phyloP scores from a whole-genome alignment of 2,329 filamentous ascomycete species.

The Emydomyces testavorans region DNA sequence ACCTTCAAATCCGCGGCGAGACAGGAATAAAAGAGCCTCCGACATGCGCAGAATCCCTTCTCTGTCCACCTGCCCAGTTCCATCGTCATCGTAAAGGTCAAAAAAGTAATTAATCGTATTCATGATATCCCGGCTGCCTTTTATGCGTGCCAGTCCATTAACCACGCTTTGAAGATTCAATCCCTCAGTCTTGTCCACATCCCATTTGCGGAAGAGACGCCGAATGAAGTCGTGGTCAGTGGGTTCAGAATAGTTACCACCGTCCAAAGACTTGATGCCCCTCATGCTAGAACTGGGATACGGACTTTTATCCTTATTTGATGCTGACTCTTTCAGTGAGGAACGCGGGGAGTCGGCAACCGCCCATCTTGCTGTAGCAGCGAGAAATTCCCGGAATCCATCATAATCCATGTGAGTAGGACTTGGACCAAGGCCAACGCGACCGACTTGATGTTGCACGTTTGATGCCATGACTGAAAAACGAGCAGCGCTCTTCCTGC shows the following conservation, averaged over 20 bases:
- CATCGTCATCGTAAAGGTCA: slow-evolving; percentile 87
- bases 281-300: slow-evolving; percentile 52
- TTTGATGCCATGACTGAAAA: slow-evolving; percentile 35
- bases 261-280: slow-evolving; percentile 45
- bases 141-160: slow-evolving; percentile 77
- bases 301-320: slow-evolving; percentile 43
- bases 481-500: slow-evolving; percentile 27
- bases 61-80: slow-evolving; percentile 80
- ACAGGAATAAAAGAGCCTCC: slow-evolving; percentile 85
- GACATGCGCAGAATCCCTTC: slow-evolving; percentile 93
- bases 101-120: slow-evolving; percentile 97
- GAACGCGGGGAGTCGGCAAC: slow-evolving; percentile 69
- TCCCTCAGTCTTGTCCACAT: slow-evolving; percentile 62
- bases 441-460: slow-evolving; percentile 61
- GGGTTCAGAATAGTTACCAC: slow-evolving; percentile 49
- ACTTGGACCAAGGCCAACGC: slow-evolving; percentile 78
- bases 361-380: slow-evolving; percentile 83
- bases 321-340: slow-evolving; percentile 40
- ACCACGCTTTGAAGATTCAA: slow-evolving; percentile 87
- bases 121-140: slow-evolving; percentile 93
- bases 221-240: slow-evolving; percentile 92
- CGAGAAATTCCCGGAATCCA: slow-evolving; percentile 86
- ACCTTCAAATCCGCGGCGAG: slow-evolving; percentile 72
- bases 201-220: slow-evolving; percentile 79
- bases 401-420: slow-evolving; percentile 95